Base-by-base conservation (phyloP, 192 early-diverging fungal genomes). In the Umbelopsis isabellina region DNA sequence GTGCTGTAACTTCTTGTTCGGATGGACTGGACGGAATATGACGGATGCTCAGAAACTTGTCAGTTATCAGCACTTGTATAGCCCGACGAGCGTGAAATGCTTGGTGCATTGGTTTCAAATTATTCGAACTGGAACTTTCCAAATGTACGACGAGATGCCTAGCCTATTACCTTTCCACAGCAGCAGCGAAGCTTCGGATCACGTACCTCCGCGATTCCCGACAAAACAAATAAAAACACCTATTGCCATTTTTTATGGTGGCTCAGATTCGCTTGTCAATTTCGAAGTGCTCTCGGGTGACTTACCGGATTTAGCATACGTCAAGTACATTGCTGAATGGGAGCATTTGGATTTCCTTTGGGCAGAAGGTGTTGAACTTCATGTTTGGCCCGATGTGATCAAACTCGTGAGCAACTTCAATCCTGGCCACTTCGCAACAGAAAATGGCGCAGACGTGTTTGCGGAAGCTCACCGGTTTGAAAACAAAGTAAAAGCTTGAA, bases 61-160 rank as follows among this genome's bases (percentile, higher is more conserved):
- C 7, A 85, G 87, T 13, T 97, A 96, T 70, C 88, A 90, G 72
- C 93, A 97, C 73, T 67, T 97, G 15, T 96, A 96, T 78, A 94
- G 91, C 49, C 90, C 90, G 44, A 91, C 94, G 0, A 95, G 94
- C 71, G 94, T 96, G 41, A 95, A 96, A 75, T 87, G 86, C 49
- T 88, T 96, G 61, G 96, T 98, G 84, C 95, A 95, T 74, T 95
- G 94, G 94, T 96, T 97, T 82, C 95, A 97, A 82, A 97, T 97
- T 68, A 96, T 97, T 49, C 80, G 93, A 21, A 89, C 90, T 21
- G 89, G 89, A 11, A 83, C 83, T 25, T 91, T 98, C 48, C 95
- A 97, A 70, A 96, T 95, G 94, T 98, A 94, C 70, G 95, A 98
- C 70, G 96, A 98, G 23, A 82, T 88, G 8, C 91, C 93, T 51